A percentile compares a stretch with the other conserved stretches of the same genome.
These are phyloP conservation scores for Xenoacremonium recifei DNA, from an alignment of 2,329 filamentous ascomycete genomes.

Conservation along the genomic window DNA sequence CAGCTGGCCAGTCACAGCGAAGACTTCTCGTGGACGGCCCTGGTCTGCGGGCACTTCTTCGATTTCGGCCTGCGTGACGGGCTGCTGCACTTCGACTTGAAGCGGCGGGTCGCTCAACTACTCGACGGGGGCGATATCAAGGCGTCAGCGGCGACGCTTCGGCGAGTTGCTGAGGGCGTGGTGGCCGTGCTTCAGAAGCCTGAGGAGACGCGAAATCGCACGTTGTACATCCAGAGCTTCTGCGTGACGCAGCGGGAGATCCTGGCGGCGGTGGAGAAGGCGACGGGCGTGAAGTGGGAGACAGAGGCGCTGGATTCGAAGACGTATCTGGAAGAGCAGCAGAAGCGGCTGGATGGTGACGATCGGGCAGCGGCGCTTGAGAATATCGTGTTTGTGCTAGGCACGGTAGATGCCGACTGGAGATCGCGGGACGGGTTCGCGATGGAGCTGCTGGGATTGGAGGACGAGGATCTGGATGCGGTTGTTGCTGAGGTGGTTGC, in stretches of 20 bases:
- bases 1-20: slow-evolving; percentile 30
- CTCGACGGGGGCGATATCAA: slow-evolving; percentile 50
- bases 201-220: slow-evolving; percentile 50
- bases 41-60: slow-evolving; percentile 44
- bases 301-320: slow-evolving; percentile 34
- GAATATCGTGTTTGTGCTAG: slow-evolving; percentile 49
- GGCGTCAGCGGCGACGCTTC: slow-evolving; percentile 50
- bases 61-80: slow-evolving; percentile 48
- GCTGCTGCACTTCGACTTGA: slow-evolving; percentile 42
- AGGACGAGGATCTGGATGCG: slow-evolving; percentile 45
- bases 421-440: slow-evolving; percentile 42
- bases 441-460: slow-evolving; percentile 45
- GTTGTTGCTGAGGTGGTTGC: slow-evolving; percentile 37
- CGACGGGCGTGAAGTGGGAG: slow-evolving; percentile 41
- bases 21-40: slow-evolving; percentile 50
- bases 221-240: slow-evolving; percentile 46
- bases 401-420: slow-evolving; percentile 49
- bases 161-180: slow-evolving; percentile 47
- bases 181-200: slow-evolving; percentile 48
- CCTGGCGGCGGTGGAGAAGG: slow-evolving; percentile 48
- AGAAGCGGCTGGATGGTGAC: slow-evolving; percentile 36
- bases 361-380: slow-evolving; percentile 35
- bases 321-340: slow-evolving; percentile 38
- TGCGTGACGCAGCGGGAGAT: slow-evolving; percentile 47
- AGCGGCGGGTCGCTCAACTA: slow-evolving; percentile 41